Conservation (phyloP, 371 early-diverging fungal genomes). For the Apophysomyces sp. region DNA sequence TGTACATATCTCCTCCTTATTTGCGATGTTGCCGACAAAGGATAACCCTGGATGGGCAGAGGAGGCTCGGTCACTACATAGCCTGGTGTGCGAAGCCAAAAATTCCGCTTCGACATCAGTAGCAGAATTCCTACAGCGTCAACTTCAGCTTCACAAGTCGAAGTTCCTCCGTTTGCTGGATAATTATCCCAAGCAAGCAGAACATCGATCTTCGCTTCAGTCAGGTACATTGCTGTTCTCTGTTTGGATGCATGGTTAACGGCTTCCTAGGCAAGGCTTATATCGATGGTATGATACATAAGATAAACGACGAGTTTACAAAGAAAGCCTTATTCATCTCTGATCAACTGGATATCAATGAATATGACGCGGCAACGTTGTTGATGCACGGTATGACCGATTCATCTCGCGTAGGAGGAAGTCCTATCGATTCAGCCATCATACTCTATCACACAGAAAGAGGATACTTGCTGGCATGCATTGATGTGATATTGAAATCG, state of each 20-base stretch:
- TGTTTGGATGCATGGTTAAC: neutral
- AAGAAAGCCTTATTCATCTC: slow-evolving; percentile 61
- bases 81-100: slow-evolving; percentile 31
- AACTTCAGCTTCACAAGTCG: slow-evolving; percentile 31
- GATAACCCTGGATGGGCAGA: neutral
- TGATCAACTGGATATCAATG: slow-evolving; percentile 76
- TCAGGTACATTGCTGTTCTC: slow-evolving; percentile 34
- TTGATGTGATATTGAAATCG: slow-evolving; percentile 63
- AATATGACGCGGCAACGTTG: slow-evolving; percentile 68
- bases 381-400: slow-evolving; percentile 43
- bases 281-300: slow-evolving; percentile 46
- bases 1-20: neutral
- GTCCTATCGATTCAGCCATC: slow-evolving; percentile 61
- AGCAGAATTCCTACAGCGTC: slow-evolving; percentile 16
- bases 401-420: slow-evolving; percentile 8
- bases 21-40: neutral
- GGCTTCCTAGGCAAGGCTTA: slow-evolving; percentile 24
- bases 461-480: slow-evolving; percentile 57
- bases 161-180: slow-evolving; percentile 45
- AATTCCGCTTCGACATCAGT: slow-evolving; percentile 12
- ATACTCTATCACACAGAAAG: slow-evolving; percentile 72
- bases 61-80: slow-evolving; percentile 13
- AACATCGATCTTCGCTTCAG: slow-evolving; percentile 49
- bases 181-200: slow-evolving; percentile 41
- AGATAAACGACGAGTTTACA: slow-evolving; percentile 67